phyloP scores from a whole-genome alignment of 768 basidiomycete species.

The Tephrocybe sp. region DNA sequence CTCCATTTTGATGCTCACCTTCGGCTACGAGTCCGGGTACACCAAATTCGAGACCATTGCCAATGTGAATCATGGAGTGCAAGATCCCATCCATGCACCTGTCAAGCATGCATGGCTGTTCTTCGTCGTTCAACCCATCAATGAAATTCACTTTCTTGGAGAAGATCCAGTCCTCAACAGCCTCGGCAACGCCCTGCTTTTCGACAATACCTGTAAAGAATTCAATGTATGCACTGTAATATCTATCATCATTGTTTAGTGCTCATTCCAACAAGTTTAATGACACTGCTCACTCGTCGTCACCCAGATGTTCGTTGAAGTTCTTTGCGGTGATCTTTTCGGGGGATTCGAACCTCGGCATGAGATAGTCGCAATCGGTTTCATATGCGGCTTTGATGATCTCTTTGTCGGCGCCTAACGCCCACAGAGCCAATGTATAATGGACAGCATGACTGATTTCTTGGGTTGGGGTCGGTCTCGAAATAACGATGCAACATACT shows the following conservation, averaged over 20 bases:
- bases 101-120: slow-evolving; percentile 42
- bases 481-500: neutral
- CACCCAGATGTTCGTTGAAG: slow-evolving; percentile 51
- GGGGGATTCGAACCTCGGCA: slow-evolving; percentile 37
- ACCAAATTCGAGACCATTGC: slow-evolving; percentile 61
- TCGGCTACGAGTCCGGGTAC: slow-evolving; percentile 59
- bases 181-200: slow-evolving; percentile 35
- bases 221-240: slow-evolving; percentile 49
- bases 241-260: slow-evolving; percentile 31
- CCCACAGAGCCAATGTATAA: slow-evolving; percentile 3
- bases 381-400: slow-evolving; percentile 36
- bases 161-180: slow-evolving; percentile 57
- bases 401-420: slow-evolving; percentile 15
- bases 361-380: slow-evolving; percentile 29
- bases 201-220: slow-evolving; percentile 43
- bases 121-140: slow-evolving; percentile 19
- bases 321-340: slow-evolving; percentile 41
- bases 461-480: neutral
- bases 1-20: slow-evolving; percentile 36
- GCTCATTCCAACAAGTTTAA: no score
- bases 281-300: slow-evolving; percentile 38
- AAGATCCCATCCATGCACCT: slow-evolving; percentile 55
- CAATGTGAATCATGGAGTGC: slow-evolving; percentile 65
- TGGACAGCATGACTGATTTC: neutral
- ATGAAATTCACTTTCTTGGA: slow-evolving; percentile 44